Conservation (phyloP, 768 basidiomycete genomes). For the Sarcomyxa edulis region DNA sequence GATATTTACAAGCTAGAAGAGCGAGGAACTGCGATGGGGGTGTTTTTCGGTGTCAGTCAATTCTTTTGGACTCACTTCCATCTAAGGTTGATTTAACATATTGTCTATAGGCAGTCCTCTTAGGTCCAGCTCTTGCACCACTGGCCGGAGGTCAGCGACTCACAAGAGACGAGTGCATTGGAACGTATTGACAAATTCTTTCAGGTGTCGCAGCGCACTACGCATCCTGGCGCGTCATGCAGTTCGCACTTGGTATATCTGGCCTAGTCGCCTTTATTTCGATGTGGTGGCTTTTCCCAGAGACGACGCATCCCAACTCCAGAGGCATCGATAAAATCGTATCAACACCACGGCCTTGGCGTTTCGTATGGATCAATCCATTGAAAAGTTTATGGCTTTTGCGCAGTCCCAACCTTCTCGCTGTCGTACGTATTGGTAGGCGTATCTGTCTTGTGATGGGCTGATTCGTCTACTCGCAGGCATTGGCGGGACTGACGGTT, state of each 20-base stretch:
- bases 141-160: conserved; percentile 40
- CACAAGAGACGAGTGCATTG: neutral
- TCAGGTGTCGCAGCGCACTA: conserved; percentile 49
- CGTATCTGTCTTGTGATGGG: no score
- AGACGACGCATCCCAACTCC: conserved; percentile 59
- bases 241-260: conserved; percentile 35
- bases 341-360: conserved; percentile 10
- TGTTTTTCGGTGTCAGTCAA: conserved; percentile 44
- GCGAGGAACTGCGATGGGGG: conserved; percentile 52
- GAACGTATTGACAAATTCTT: neutral
- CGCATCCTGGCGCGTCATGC: conserved; percentile 62
- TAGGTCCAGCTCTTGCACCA: conserved; percentile 62
- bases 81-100: neutral
- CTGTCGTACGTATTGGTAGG: conserved; percentile 47
- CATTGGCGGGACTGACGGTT: conserved; percentile 22
- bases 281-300: conserved; percentile 49
- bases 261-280: conserved; percentile 33
- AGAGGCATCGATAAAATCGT: conserved; percentile 46
- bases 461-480: no score
- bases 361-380: conserved; percentile 53
- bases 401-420: conserved; percentile 53
- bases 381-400: conserved; percentile 45
- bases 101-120: conserved; percentile 37
- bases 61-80: neutral
- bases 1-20: conserved; percentile 67